A percentile compares a stretch with the other conserved stretches of the same genome.
phyloP scores from a whole-genome alignment of 2,329 filamentous ascomycete genomes.

The Ceratocystis cacaofunesta region DNA sequence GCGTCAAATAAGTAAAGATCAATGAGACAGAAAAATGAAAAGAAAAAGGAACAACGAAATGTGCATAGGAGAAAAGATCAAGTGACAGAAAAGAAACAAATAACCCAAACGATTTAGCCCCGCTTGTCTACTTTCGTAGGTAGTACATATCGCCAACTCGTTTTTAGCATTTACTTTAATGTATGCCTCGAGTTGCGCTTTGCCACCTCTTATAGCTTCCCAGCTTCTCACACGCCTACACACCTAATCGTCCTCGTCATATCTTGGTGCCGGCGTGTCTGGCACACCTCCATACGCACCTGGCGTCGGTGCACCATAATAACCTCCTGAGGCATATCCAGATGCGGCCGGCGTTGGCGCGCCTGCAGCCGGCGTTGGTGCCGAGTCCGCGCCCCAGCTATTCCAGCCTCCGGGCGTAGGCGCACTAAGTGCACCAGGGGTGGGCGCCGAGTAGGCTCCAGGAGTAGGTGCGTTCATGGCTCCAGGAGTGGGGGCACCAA shows the following conservation, averaged over 20 bases:
- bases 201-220: background rate
- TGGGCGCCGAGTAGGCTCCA: slow-evolving; percentile 50
- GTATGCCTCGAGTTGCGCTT: background rate
- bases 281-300: slow-evolving; percentile 42
- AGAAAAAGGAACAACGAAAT: background rate
- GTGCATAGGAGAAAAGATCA: background rate
- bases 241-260: slow-evolving; percentile 31
- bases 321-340: slow-evolving; percentile 32
- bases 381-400: slow-evolving; percentile 46
- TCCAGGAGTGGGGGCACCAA: slow-evolving; percentile 45
- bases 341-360: slow-evolving; percentile 57
- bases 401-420: slow-evolving; percentile 56
- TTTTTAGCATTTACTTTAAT: background rate
- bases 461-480: slow-evolving; percentile 57
- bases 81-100: slow-evolving; percentile 10
- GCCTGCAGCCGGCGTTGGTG: slow-evolving; percentile 47
- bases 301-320: slow-evolving; percentile 49
- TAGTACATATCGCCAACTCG: background rate
- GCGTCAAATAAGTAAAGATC: background rate
- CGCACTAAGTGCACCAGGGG: slow-evolving; percentile 44
- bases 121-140: background rate
- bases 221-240: background rate
- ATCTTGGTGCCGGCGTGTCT: slow-evolving; percentile 45
- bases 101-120: slow-evolving; percentile 2
- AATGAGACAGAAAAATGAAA: background rate